Conservation (phyloP, 495 filamentous ascomycete genomes). For the Tuber aestivum region DNA sequence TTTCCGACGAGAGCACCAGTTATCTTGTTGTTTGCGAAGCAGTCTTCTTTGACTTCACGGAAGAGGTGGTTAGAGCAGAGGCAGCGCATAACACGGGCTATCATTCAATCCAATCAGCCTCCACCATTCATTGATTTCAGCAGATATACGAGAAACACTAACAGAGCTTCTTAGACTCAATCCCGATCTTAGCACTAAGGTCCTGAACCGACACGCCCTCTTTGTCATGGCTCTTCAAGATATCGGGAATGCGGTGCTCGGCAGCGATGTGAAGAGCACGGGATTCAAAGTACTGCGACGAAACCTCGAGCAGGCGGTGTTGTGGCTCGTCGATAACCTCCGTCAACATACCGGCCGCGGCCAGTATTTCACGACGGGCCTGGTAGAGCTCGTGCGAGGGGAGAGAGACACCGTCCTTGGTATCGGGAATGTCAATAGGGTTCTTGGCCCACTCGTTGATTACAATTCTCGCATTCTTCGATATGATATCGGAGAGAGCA, state of each 20-base stretch:
- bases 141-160: conserved; percentile 2
- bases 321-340: conserved; percentile 41
- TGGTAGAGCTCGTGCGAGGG: conserved; percentile 36
- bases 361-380: conserved; percentile 38
- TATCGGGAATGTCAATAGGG: background rate
- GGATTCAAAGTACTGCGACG: conserved; percentile 42
- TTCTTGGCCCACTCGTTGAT: conserved; percentile 32
- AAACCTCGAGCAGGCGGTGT: conserved; percentile 38
- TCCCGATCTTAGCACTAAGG: conserved; percentile 34
- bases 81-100: conserved; percentile 42
- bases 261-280: conserved; percentile 42
- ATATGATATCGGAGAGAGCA: conserved; percentile 9
- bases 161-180: conserved; percentile 42
- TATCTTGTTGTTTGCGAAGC: conserved; percentile 44
- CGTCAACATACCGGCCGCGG: conserved; percentile 39
- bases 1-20: conserved; percentile 42
- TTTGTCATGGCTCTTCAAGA: conserved; percentile 34
- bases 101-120: background rate
- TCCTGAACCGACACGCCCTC: conserved; percentile 31
- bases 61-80: conserved; percentile 45
- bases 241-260: conserved; percentile 42
- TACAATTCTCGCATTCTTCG: conserved; percentile 20
- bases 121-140: background rate
- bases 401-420: conserved; percentile 17
- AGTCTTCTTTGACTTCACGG: conserved; percentile 30